phyloP scores from a whole-genome alignment of 768 basidiomycete genomes.

The Galerina sulciceps region DNA sequence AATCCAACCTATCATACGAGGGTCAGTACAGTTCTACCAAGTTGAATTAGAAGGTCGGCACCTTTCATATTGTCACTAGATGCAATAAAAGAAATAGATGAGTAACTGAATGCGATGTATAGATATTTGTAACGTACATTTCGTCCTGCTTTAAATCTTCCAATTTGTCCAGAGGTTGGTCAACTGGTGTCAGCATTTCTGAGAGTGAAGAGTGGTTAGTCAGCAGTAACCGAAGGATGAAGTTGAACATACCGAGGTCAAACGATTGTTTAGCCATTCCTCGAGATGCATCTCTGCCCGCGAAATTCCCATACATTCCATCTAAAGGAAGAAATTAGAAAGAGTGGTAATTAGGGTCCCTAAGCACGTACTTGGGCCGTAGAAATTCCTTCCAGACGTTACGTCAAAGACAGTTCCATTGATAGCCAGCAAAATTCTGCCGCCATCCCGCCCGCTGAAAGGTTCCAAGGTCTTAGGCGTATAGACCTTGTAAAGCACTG shows the following conservation, averaged over 20 bases:
- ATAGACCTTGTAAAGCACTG: conserved; percentile 76
- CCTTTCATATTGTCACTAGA: conserved; percentile 91
- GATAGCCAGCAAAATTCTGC: conserved; percentile 84
- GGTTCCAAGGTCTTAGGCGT: conserved; percentile 77
- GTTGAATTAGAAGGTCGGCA: conserved; percentile 28
- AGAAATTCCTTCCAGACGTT: conserved; percentile 86
- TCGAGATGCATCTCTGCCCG: conserved; percentile 92
- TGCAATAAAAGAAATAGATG: not conserved
- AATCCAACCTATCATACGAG: conserved; percentile 71
- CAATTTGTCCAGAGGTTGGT: conserved; percentile 85
- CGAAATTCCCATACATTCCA: conserved; percentile 98
- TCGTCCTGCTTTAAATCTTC: conserved; percentile 79
- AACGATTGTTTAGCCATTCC: conserved; percentile 99
- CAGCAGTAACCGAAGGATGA: not conserved
- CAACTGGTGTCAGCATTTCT: conserved; percentile 90
- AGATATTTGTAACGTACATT: conserved; percentile 58
- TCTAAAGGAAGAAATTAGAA: conserved; percentile 49
- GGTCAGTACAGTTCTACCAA: not conserved
- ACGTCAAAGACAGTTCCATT: conserved; percentile 93
- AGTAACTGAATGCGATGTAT: not conserved
- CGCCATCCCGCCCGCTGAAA: conserved; percentile 66
- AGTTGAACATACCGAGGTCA: conserved; percentile 66
- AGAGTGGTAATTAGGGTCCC: not conserved
- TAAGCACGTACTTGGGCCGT: conserved; percentile 81
- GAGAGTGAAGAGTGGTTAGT: not conserved